Base-by-base conservation (phyloP, 345 rosid species). In the Balakata baccata region DNA sequence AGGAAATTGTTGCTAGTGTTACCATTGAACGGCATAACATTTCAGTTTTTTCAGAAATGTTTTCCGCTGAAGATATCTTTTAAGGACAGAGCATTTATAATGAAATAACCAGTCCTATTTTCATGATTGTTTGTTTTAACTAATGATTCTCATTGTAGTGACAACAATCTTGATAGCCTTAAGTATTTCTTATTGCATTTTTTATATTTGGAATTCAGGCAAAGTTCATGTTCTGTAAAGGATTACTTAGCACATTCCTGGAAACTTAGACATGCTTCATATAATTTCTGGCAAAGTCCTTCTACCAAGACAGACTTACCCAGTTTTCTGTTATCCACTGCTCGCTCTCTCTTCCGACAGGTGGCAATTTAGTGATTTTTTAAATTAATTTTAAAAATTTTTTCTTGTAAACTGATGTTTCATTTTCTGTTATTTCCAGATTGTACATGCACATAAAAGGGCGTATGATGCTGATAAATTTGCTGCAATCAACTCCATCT, bases 331-430 rank as follows among this genome's bases (percentile, higher is more conserved):
- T 65, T 87, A 64, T 78, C 86, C 71, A 70, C 77, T 78, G 91
- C 94, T 58, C 85, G 89, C 47, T 75, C 83, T 37, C 88, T 89
- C 74, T 82, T 92, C 73, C 85, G 81, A 57, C 93, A 90, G 95
- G 98, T 94, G 78, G 49, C 22, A n/a, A n/a, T n/a, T n/a, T n/a
- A n/a, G n/a, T 58, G 10, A 18, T 46, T 71, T 63, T 22, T 23
- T 0, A 14, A 54, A 37, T 68, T 50, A 22, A 16, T 71, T 52
- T 23, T 71, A n/a, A n/a, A n/a, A n/a, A 5, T 5, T 65, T 64
- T 45, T n/a, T 8, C 56, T 11, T 11, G 64, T 11, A 13, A 29
- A 54, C 34, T 60, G 9, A 56, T 25, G 12, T n/a, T 63, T 85
- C 34, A 70, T 74, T 18, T 70, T 72, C 20, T 69, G 53, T 74